Evolutionary conservation across 2,329 filamentous ascomycete species (phyloP), one percentile per base, ranked within the genome.

Genomic region (Cyanodermella asteris): DNA sequence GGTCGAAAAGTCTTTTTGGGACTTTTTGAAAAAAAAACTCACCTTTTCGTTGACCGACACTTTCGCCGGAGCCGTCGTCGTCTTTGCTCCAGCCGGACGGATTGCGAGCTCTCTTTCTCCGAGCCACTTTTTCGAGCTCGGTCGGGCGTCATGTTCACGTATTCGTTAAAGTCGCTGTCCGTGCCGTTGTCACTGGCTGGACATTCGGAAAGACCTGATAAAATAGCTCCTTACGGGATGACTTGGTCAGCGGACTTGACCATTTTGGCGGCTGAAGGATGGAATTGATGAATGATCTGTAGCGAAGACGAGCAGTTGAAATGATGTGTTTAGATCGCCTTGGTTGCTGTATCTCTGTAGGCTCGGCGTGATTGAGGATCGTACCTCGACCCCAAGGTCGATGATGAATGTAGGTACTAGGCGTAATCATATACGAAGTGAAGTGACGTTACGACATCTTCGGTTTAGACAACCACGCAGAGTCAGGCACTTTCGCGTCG

Each of bases 81-180:
- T n/a, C 57, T 34, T 70, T 70, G 20, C 44, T 45, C 66, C 64
- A 72, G 3, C 69, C 68, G 2, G 66, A 56, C n/a, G 11, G 50
- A 54, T 23, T 53, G 51, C 7, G 64, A 72, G 16, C 64, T 55
- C n/a, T 60, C 54, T 5, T 56, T 53, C 32, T 61, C 54, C 13
- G n/a, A 73, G 55, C 69, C 68, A 73, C n/a, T 13, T 56, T 49
- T 36, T 66, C 55, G 10, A 74, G 54, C 33, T 72, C 66, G 2
- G n/a, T 52, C 42, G 2, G 64, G 50, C 7, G 53, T 58, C 67
- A 74, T 72, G 43, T 73, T 73, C 42, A 73, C 64, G 23, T 71
- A 45, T 19, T 63, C 54, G 32, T 72, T 71, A 52, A 72, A 74
- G 39, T 73, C 66, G 24, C 59, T 56, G 32, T 46, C 18, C 16